Percentiles rank a stretch among this genome's conserved stretches.
Conservation (phyloP, 129 eudicot species). For the Erigeron canadensis region DNA sequence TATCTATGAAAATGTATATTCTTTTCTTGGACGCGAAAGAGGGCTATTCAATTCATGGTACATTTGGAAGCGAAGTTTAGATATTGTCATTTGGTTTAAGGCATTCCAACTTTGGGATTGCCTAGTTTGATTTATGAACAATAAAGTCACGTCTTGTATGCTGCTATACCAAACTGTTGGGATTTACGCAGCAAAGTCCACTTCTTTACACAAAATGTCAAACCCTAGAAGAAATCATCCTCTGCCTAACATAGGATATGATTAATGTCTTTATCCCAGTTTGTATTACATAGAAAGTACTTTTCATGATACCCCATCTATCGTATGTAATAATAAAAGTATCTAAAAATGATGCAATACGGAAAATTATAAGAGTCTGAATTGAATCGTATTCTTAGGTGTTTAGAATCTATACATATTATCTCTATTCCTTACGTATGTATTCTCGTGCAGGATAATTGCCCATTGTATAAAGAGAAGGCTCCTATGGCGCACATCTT, state of each 20-base stretch:
- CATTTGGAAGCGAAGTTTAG: neutral
- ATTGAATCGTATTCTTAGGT: neutral
- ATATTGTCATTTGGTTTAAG: neutral
- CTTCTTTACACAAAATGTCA: neutral
- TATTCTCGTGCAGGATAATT: constrained; percentile 58
- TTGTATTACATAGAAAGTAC: neutral
- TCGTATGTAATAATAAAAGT: neutral
- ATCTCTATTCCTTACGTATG: neutral
- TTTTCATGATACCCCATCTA: too few relatives aligned
- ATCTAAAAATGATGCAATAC: neutral
- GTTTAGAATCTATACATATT: constrained; percentile 3
- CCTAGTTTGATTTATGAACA: neutral
- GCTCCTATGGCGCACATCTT: constrained; percentile 79
- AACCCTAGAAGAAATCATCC: neutral
- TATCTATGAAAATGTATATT: constrained; percentile 10
- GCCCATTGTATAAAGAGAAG: constrained; percentile 91
- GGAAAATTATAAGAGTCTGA: neutral
- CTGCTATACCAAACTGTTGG: neutral
- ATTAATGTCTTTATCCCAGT: neutral
- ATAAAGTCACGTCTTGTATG: too few relatives aligned
- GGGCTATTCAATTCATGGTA: neutral
- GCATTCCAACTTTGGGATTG: neutral
- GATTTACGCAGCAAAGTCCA: too few relatives aligned
- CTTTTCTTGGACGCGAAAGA: constrained; percentile 1
- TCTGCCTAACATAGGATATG: neutral